A percentile compares a stretch with the other conserved stretches of the same genome.
Evolutionary conservation across 1,139 yeast species (phyloP).

Genomic region (Kodamaea ohmeri): DNA sequence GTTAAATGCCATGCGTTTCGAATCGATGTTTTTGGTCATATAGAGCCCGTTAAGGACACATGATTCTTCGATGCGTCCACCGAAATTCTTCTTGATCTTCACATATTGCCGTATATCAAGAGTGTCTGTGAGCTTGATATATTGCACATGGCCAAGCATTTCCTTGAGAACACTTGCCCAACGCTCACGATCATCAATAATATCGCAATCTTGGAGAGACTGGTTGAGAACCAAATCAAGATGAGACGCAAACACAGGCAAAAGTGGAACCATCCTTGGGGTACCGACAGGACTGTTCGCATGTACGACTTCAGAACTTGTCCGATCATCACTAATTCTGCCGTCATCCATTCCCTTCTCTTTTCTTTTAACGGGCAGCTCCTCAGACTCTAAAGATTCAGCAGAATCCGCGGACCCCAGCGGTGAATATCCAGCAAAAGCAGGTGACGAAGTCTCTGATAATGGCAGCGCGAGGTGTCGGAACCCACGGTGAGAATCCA

Average conservation of each 20-base stretch:
- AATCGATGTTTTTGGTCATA: slow-evolving; percentile 82
- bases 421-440: too few species aligned
- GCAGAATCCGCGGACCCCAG: too few species aligned
- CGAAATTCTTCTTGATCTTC: slow-evolving; percentile 79
- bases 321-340: neutral
- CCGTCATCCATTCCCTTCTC: neutral
- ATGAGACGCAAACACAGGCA: slow-evolving; percentile 19
- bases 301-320: neutral
- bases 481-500: too few species aligned
- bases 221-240: slow-evolving; percentile 53
- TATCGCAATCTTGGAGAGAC: slow-evolving; percentile 58
- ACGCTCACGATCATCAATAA: slow-evolving; percentile 41
- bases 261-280: neutral
- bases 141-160: slow-evolving; percentile 27
- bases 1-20: slow-evolving; percentile 68
- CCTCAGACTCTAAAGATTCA: neutral
- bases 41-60: slow-evolving; percentile 72
- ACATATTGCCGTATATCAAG: slow-evolving; percentile 85
- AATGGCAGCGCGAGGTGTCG: too few species aligned
- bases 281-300: neutral
- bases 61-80: slow-evolving; percentile 65
- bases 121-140: slow-evolving; percentile 55
- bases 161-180: slow-evolving; percentile 32
- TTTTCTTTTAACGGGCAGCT: neutral
- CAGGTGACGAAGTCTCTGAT: neutral